These are phyloP conservation scores for Rhizophora mangle DNA, from an alignment of 345 rosid species.

Conservation along the genomic window DNA sequence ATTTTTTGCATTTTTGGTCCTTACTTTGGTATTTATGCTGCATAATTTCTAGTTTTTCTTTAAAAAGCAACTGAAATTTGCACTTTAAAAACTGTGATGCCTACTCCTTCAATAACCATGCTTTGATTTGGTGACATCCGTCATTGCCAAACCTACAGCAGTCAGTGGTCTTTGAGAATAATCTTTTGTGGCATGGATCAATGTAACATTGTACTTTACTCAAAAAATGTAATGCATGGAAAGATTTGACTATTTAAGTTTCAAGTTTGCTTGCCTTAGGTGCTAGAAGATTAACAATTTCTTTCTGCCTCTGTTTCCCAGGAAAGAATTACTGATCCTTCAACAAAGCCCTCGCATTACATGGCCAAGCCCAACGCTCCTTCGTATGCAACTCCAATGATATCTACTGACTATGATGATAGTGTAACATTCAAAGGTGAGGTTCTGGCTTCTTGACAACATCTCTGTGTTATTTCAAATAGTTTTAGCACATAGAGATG, in stretches of 20 bases:
- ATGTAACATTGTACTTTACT: background rate
- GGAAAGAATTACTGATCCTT: slow-evolving; percentile 55
- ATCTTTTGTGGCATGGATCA: background rate
- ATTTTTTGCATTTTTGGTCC: background rate
- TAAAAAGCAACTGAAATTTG: background rate
- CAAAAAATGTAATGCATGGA: background rate
- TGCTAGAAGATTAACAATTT: slow-evolving; percentile 17
- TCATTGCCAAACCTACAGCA: background rate
- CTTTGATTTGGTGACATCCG: background rate
- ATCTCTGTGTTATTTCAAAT: background rate
- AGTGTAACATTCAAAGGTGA: slow-evolving; percentile 43
- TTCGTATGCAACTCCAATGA: slow-evolving; percentile 37
- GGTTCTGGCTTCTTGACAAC: slow-evolving; percentile 11
- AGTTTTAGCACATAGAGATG: background rate
- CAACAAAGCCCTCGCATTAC: slow-evolving; percentile 37
- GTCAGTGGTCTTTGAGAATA: background rate
- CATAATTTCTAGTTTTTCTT: background rate
- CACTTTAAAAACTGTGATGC: background rate
- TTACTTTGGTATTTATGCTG: background rate
- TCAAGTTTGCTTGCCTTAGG: background rate
- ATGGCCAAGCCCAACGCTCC: slow-evolving; percentile 34
- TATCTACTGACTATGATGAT: slow-evolving; percentile 46
- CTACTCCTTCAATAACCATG: slow-evolving; percentile 4
- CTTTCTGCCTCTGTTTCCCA: slow-evolving; percentile 27
- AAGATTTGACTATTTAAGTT: background rate